Base-by-base conservation (phyloP, 106 monocot species). In the Ottelia alismoides region DNA sequence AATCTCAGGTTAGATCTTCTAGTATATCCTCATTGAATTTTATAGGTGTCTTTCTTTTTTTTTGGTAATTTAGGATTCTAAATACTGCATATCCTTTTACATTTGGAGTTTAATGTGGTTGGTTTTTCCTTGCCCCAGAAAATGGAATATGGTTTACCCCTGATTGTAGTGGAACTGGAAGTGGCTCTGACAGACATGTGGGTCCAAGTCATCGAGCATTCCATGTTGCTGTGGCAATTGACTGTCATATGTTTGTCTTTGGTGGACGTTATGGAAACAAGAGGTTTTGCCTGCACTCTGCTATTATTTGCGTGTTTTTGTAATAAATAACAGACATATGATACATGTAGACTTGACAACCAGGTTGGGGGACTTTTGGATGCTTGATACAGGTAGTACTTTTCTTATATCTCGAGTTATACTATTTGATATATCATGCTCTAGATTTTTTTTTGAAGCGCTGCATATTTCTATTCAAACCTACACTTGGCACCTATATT, bases 311-410 rank as follows among this genome's bases (percentile, higher is more conserved):
- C 6, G 16, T n/a, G n/a, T 16, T 43, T 7, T 43, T 43, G 10
- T 43, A 7, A 7, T 43, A 7, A 43, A 16, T 43, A 7, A 16
- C 16, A 16, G 40, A 43, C 6, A 7, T 6, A 6, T 43, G 16
- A 43, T 43, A 6, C 6, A 43, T 7, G 16, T 6, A 43, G 16
- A 43, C 61, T 69, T 35, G 16, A 27, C 65, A 64, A 49, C 61
- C 74, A 98, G 96, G 69, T 74, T 98, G 74, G 89, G 85, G 51
- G 96, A 98, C 52, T 98, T 98, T 57, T 98, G 96, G 96, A 89
- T 98, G 96, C 96, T 98, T 53, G 96, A 98, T 71, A 98, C 96
- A 64, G 96, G 96, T 98, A 60, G 7, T 17, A 60, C 40, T 16
- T 43, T 43, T 43, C 16, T 43, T 43, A 43, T 7, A 7, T 16